phyloP scores from a whole-genome alignment of 208 protist species.

The Trypanosoma cruzi region DNA sequence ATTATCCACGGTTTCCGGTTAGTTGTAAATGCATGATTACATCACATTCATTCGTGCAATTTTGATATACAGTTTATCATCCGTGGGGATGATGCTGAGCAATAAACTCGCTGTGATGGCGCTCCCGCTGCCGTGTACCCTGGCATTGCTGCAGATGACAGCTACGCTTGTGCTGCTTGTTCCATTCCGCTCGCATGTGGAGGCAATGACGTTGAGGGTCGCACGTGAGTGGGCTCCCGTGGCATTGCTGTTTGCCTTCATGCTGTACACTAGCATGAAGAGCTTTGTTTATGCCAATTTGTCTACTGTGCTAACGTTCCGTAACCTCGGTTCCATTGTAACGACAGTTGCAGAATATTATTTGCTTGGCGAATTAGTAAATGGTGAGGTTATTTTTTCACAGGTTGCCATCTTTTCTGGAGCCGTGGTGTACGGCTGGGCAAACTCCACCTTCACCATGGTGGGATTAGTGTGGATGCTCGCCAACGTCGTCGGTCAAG shows the following conservation, averaged over 20 bases:
- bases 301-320: slow-evolving; percentile 29
- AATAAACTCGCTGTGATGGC: slow-evolving; percentile 36
- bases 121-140: slow-evolving; percentile 32
- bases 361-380: slow-evolving; percentile 25
- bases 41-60: slow-evolving; percentile 6
- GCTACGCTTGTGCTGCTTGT: slow-evolving; percentile 30
- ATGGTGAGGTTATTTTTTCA: slow-evolving; percentile 32
- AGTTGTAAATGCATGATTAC: slow-evolving; percentile 2
- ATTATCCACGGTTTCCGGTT: not conserved
- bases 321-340: slow-evolving; percentile 37
- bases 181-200: slow-evolving; percentile 17
- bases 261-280: slow-evolving; percentile 46
- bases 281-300: slow-evolving; percentile 44
- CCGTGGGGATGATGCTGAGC: slow-evolving; percentile 43
- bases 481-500: slow-evolving; percentile 30
- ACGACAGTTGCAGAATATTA: slow-evolving; percentile 42
- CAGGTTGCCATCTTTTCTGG: slow-evolving; percentile 35
- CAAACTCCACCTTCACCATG: slow-evolving; percentile 21
- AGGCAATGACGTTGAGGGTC: slow-evolving; percentile 8
- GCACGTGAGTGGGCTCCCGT: slow-evolving; percentile 32
- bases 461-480: slow-evolving; percentile 37
- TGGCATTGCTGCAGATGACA: slow-evolving; percentile 37
- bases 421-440: slow-evolving; percentile 31
- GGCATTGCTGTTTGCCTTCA: slow-evolving; percentile 35
- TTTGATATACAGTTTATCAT: slow-evolving; percentile 18